phyloP scores from a whole-genome alignment of 371 early-diverging fungal species.

The Mucor piriformis region DNA sequence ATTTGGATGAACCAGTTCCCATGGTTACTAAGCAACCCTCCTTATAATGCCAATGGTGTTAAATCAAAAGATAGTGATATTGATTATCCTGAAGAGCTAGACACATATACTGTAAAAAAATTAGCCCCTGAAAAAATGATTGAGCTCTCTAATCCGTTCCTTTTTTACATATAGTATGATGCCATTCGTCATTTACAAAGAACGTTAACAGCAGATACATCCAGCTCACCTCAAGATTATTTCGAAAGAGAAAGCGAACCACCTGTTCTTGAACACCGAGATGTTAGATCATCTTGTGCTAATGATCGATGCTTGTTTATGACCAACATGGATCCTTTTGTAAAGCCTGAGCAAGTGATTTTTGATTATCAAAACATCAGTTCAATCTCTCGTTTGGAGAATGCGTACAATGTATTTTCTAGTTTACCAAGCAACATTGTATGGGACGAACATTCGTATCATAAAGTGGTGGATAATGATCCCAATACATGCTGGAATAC shows the following conservation, averaged over 20 bases:
- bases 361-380: conserved; percentile 31
- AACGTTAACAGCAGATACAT: conserved; percentile 44
- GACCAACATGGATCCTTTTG: conserved; percentile 61
- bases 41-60: conserved; percentile 18
- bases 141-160: not conserved
- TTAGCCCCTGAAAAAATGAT: too few species aligned
- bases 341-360: conserved; percentile 39
- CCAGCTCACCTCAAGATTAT: conserved; percentile 52
- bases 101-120: conserved; percentile 21
- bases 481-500: conserved; percentile 62
- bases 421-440: conserved; percentile 39
- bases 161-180: conserved; percentile 46
- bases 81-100: conserved; percentile 16
- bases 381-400: conserved; percentile 21
- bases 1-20: conserved; percentile 73
- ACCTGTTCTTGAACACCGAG: conserved; percentile 51
- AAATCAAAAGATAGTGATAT: conserved; percentile 21
- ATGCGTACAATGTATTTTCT: conserved; percentile 14
- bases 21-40: conserved; percentile 58
- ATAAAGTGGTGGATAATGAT: conserved; percentile 59
- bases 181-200: conserved; percentile 54
- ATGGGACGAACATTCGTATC: conserved; percentile 57
- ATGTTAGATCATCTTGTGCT: conserved; percentile 56
- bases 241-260: conserved; percentile 53
- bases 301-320: conserved; percentile 63